phyloP scores from a whole-genome alignment of 805 yeast genomes.

The Yamadazyma philogaea region DNA sequence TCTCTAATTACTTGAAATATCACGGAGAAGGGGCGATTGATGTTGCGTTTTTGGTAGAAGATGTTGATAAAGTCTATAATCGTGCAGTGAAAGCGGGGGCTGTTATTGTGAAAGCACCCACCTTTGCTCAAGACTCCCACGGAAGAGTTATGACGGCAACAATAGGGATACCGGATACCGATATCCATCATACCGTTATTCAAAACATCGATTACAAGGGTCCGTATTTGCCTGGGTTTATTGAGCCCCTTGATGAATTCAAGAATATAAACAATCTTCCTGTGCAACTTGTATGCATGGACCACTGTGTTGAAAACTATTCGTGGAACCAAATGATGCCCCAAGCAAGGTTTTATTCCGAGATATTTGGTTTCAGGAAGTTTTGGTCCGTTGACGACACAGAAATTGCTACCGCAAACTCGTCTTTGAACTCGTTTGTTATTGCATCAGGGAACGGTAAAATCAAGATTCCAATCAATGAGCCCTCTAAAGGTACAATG shows the following conservation, averaged over 20 bases:
- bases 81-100: conserved; percentile 58
- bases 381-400: conserved; percentile 85
- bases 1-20: conserved; percentile 21
- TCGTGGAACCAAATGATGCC: conserved; percentile 63
- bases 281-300: conserved; percentile 47
- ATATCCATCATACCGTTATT: conserved; percentile 66
- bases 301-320: conserved; percentile 80
- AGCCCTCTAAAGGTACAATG: conserved; percentile 68
- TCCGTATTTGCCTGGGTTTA: conserved; percentile 51
- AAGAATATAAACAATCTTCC: conserved; percentile 20
- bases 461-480: conserved; percentile 80
- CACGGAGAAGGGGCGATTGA: conserved; percentile 87
- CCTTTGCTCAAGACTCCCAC: conserved; percentile 34
- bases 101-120: conserved; percentile 25
- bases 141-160: conserved; percentile 57
- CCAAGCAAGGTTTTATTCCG: conserved; percentile 58
- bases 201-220: conserved; percentile 44
- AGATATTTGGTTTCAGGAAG: conserved; percentile 67
- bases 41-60: conserved; percentile 60
- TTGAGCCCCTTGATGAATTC: background rate
- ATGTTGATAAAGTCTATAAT: conserved; percentile 43
- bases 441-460: conserved; percentile 66
- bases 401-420: conserved; percentile 64
- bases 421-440: conserved; percentile 71
- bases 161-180: conserved; percentile 45